A percentile compares a stretch with the other conserved stretches of the same genome.
These are phyloP conservation scores for Cicer yamashitae DNA, from an alignment of 306 rosid genomes.

Conservation along the genomic window DNA sequence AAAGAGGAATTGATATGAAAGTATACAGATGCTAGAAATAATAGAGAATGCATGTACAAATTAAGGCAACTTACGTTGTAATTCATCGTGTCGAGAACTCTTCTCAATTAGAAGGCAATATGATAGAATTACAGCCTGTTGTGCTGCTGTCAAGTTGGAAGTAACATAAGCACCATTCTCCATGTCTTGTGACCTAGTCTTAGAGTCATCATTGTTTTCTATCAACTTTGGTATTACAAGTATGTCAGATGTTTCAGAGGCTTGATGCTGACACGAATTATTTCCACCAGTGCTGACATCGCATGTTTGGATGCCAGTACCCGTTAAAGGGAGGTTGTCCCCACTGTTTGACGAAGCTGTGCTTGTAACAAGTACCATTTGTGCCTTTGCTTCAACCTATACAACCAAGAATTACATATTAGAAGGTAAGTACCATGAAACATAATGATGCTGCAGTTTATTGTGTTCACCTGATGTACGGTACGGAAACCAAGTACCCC, in stretches of 20 bases:
- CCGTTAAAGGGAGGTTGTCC: slow-evolving; percentile 41
- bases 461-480: slow-evolving; percentile 72
- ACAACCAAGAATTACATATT: slow-evolving; percentile 43
- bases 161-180: slow-evolving; percentile 54
- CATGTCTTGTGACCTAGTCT: slow-evolving; percentile 51
- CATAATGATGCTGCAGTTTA: slow-evolving; percentile 7
- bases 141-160: slow-evolving; percentile 61
- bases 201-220: slow-evolving; percentile 48
- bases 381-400: slow-evolving; percentile 92
- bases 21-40: slow-evolving; percentile 28
- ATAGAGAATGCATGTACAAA: slow-evolving; percentile 37
- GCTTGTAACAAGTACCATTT: slow-evolving; percentile 80
- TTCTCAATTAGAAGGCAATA: slow-evolving; percentile 87
- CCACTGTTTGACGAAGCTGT: slow-evolving; percentile 50
- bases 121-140: slow-evolving; percentile 85
- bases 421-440: slow-evolving; percentile 39
- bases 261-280: slow-evolving; percentile 45
- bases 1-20: background rate
- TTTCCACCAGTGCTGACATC: slow-evolving; percentile 52
- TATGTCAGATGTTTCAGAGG: slow-evolving; percentile 64
- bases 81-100: slow-evolving; percentile 88
- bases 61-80: slow-evolving; percentile 74
- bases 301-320: slow-evolving; percentile 44
- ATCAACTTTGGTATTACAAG: slow-evolving; percentile 73
- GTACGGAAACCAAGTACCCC: slow-evolving; percentile 96